A percentile compares a stretch with the other conserved stretches of the same genome.
These are phyloP conservation scores for Penicillium rolfsii DNA, from an alignment of 2,329 filamentous ascomycete species.

Conservation along the genomic window DNA sequence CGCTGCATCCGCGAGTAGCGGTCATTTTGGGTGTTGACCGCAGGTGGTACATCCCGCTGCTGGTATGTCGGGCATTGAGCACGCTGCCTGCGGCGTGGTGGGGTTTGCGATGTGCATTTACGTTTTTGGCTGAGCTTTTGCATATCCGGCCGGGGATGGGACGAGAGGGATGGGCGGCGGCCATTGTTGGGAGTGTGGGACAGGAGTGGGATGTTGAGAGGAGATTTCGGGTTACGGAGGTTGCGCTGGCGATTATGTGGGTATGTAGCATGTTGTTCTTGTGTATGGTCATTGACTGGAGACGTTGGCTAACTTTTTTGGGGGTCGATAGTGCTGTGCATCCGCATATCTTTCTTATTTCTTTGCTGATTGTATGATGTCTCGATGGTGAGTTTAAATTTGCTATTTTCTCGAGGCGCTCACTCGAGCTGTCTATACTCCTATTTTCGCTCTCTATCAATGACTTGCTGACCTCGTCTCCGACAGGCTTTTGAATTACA, in stretches of 20 bases:
- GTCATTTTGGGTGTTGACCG: slow-evolving; percentile 74
- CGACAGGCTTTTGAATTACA: slow-evolving; percentile 78
- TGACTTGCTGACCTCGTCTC: not conserved
- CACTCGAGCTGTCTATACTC: not conserved
- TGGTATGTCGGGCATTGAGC: slow-evolving; percentile 72
- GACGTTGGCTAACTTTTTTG: slow-evolving; percentile 10
- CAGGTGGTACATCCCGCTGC: slow-evolving; percentile 73
- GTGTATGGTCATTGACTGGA: not conserved
- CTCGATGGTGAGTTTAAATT: slow-evolving; percentile 64
- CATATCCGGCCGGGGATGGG: slow-evolving; percentile 50
- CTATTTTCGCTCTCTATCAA: not conserved
- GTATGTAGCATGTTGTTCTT: slow-evolving; percentile 52
- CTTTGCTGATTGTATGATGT: slow-evolving; percentile 85
- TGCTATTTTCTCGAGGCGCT: not conserved
- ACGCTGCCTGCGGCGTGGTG: slow-evolving; percentile 72
- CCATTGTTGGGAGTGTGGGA: slow-evolving; percentile 42
- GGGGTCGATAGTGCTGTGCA: slow-evolving; percentile 62
- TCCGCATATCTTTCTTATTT: slow-evolving; percentile 80
- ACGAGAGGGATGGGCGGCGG: slow-evolving; percentile 47
- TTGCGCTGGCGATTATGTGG: slow-evolving; percentile 73
- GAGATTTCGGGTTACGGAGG: slow-evolving; percentile 66
- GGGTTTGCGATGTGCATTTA: slow-evolving; percentile 70
- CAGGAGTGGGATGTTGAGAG: slow-evolving; percentile 51
- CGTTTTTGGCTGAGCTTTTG: slow-evolving; percentile 67
- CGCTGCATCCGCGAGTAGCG: slow-evolving; percentile 74